Conservation (phyloP, 1,139 yeast species). For the Lodderomyces theae region DNA sequence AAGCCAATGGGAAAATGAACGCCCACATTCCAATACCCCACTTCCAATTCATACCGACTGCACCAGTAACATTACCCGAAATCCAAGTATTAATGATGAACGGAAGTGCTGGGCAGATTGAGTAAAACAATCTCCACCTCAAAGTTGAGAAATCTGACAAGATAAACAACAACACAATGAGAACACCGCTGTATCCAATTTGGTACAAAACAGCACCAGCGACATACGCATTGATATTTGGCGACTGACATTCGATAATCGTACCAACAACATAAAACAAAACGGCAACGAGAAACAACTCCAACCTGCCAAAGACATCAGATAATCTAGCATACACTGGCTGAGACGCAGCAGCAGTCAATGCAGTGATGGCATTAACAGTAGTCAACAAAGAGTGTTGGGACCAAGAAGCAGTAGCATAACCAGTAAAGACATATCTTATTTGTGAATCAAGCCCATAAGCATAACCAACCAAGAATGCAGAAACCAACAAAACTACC, state of each 20-base stretch:
- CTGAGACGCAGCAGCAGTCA: slow-evolving; percentile 71
- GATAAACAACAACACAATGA: slow-evolving; percentile 53
- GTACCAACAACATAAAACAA: slow-evolving; percentile 69
- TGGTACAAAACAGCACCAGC: slow-evolving; percentile 74
- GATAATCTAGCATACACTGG: slow-evolving; percentile 68
- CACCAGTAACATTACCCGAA: slow-evolving; percentile 52
- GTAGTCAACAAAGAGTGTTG: slow-evolving; percentile 64
- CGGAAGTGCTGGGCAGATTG: slow-evolving; percentile 66
- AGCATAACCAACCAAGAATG: slow-evolving; percentile 61
- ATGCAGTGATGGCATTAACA: slow-evolving; percentile 58
- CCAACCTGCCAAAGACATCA: slow-evolving; percentile 69
- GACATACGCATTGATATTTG: slow-evolving; percentile 61
- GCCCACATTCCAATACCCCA: slow-evolving; percentile 56
- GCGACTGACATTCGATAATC: slow-evolving; percentile 65
- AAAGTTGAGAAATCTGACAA: slow-evolving; percentile 65
- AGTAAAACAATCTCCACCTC: slow-evolving; percentile 66
- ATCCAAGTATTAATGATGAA: slow-evolving; percentile 77
- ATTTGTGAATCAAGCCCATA: slow-evolving; percentile 64
- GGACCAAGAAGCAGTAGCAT: slow-evolving; percentile 57
- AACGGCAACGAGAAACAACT: slow-evolving; percentile 51
- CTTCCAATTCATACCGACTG: slow-evolving; percentile 24
- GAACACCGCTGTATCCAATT: slow-evolving; percentile 66
- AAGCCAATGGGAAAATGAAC: slow-evolving; percentile 36
- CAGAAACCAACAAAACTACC: slow-evolving; percentile 42
- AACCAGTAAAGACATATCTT: slow-evolving; percentile 46